Evolutionary conservation across 345 rosid genomes (phyloP), one percentile per base, ranked within the genome.

Genomic region (Moricandia moricandioides): DNA sequence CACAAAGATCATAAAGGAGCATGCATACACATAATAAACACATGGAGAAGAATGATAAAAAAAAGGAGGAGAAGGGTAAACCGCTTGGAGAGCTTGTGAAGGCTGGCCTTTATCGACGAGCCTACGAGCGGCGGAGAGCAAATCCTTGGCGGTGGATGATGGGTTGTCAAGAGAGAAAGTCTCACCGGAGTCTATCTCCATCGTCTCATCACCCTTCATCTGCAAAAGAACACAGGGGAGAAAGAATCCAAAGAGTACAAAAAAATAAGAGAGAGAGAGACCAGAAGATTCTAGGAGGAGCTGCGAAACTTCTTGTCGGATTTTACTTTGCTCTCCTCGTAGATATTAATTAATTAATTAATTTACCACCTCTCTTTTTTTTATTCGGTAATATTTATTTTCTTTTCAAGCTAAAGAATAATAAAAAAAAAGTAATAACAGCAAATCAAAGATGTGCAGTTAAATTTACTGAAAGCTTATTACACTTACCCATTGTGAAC

Each of bases 61-160:
- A 1, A 27, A 27, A 27, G 3, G 1, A 3, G n/a, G n/a, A n/a
- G n/a, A n/a, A n/a, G n/a, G n/a, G n/a, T n/a, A n/a, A n/a, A n/a
- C 99, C 87, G 91, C 88, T 76, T 88, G 95, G 54, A 95, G 97
- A 73, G 97, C 97, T 84, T 90, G 85, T 12, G 97, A 81, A 56
- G 96, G 97, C 40, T 89, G 82, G 61, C 97, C 97, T 80, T 89
- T 84, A 78, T 82, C 75, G 82, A 88, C 79, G 76, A 89, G 90
- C 51, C 79, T 86, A 66, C 91, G 91, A 67, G 97, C 97, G 70
- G 81, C 76, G 45, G 87, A 21, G 70, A 92, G 87, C 10, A 90
- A 72, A 72, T 87, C 89, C 68, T 69, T 80, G 0, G 70, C 85
- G 74, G 54, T 67, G 56, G 67, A 79, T 34, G 67, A 79, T 34